These are phyloP conservation scores for Ulota crispa DNA, from an alignment of 225 moss, liverwort and hornwort species.

Conservation along the genomic window DNA sequence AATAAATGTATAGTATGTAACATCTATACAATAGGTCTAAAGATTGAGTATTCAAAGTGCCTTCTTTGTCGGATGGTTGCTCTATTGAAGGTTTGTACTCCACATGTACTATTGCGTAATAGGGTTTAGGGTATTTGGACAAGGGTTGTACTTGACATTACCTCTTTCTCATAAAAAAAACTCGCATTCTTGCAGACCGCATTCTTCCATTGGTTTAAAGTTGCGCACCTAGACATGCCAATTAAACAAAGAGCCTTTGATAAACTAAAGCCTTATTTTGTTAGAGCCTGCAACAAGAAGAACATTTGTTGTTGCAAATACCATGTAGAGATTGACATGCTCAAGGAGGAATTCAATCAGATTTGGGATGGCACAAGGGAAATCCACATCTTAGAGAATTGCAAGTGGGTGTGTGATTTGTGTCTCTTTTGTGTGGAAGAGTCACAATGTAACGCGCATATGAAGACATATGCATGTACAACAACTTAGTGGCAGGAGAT, in stretches of 20 bases:
- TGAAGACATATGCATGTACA: not conserved
- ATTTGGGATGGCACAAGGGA: too few species aligned
- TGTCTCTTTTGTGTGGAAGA: too few species aligned
- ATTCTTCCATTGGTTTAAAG: too few species aligned
- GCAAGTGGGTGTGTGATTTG: not conserved
- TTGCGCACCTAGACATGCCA: too few species aligned
- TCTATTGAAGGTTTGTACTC: not conserved
- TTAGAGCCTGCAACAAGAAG: too few species aligned
- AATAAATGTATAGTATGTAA: not conserved
- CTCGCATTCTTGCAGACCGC: too few species aligned
- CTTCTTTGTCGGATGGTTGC: not conserved
- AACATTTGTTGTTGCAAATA: too few species aligned
- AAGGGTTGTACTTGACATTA: not conserved
- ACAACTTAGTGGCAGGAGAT: not conserved
- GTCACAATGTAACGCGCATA: not conserved
- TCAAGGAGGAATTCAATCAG: fast-evolving
- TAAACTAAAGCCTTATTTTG: too few species aligned
- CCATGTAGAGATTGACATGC: too few species aligned
- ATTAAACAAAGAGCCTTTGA: too few species aligned
- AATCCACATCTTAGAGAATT: not conserved
- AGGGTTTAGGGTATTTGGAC: not conserved
- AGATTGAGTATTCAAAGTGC: not conserved
- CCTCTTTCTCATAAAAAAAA: not conserved
- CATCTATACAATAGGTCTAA: not conserved
- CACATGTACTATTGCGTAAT: not conserved